Percentiles rank a stretch among this genome's conserved stretches.
Evolutionary conservation across 2,329 filamentous ascomycete genomes (phyloP).

Genomic region (Epichloe gansuensis): DNA sequence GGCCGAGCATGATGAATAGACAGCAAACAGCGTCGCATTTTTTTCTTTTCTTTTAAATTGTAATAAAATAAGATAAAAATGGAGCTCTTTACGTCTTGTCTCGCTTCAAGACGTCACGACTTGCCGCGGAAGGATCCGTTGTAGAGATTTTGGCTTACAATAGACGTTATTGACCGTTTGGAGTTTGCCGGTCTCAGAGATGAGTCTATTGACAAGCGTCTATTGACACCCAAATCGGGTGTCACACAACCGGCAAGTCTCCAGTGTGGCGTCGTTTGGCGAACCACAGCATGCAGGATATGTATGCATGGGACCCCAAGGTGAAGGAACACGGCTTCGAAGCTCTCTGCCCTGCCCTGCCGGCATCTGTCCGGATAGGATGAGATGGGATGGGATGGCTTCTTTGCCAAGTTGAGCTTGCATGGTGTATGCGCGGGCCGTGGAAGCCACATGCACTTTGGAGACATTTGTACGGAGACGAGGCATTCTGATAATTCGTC

Average conservation of each 20-base stretch:
- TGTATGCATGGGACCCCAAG: background rate
- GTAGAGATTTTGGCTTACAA: slow-evolving; percentile 2
- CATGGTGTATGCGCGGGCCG: background rate
- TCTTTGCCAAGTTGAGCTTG: background rate
- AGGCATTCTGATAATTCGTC: background rate
- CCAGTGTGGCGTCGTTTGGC: slow-evolving; percentile 5
- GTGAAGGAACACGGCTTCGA: background rate
- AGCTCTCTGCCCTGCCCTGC: background rate
- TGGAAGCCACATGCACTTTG: background rate
- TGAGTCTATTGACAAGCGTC: slow-evolving; percentile 19
- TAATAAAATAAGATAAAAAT: background rate
- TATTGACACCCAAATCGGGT: slow-evolving; percentile 25
- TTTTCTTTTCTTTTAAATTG: too few relatives aligned
- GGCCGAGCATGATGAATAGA: background rate
- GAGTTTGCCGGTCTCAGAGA: slow-evolving; percentile 3
- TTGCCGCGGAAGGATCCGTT: slow-evolving; percentile 1
- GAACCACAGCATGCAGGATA: slow-evolving; percentile 16
- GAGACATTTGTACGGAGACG: background rate
- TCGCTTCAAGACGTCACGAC: background rate
- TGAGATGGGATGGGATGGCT: background rate
- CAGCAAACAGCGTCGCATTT: slow-evolving; percentile 1
- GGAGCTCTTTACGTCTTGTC: background rate
- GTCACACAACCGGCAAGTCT: slow-evolving; percentile 6
- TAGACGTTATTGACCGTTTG: slow-evolving; percentile 3
- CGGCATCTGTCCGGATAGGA: background rate